Evolutionary conservation across 257 asterid species (phyloP).

Genomic region (Forsythia suspensa): DNA sequence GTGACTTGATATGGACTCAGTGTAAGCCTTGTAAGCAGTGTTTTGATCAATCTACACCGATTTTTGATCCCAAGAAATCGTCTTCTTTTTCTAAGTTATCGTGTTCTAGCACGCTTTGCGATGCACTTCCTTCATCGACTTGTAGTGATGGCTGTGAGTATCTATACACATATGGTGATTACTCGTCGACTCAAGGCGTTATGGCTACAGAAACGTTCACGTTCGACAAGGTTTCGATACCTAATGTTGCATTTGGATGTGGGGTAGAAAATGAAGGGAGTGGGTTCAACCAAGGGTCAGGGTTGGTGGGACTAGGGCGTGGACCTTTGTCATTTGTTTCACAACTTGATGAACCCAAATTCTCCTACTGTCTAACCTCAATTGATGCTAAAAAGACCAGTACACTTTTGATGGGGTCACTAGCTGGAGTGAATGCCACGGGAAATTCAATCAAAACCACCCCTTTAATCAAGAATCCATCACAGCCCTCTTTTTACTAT

Average conservation of each 20-base stretch:
- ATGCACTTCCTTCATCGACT: slow-evolving; percentile 45
- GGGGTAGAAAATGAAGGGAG: slow-evolving; percentile 70
- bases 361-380: slow-evolving; percentile 77
- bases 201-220: slow-evolving; percentile 67
- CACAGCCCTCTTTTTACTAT: slow-evolving; percentile 77
- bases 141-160: slow-evolving; percentile 59
- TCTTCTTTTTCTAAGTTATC: slow-evolving; percentile 47
- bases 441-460: slow-evolving; percentile 32
- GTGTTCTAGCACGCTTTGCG: slow-evolving; percentile 56
- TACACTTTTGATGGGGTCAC: slow-evolving; percentile 63
- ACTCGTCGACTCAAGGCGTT: slow-evolving; percentile 68
- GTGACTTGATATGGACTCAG: slow-evolving; percentile 75
- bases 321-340: slow-evolving; percentile 78
- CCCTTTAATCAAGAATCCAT: slow-evolving; percentile 52
- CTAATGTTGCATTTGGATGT: slow-evolving; percentile 72
- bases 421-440: slow-evolving; percentile 18
- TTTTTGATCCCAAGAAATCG: slow-evolving; percentile 60
- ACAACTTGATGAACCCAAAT: slow-evolving; percentile 73
- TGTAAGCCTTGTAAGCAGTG: slow-evolving; percentile 67
- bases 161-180: slow-evolving; percentile 70
- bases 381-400: slow-evolving; percentile 51
- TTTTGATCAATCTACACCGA: slow-evolving; percentile 46
- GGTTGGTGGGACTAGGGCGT: slow-evolving; percentile 80
- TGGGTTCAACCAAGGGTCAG: slow-evolving; percentile 75
- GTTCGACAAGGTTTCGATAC: slow-evolving; percentile 46